These are phyloP conservation scores for Venturiaceae sp. DNA, from an alignment of 2,329 filamentous ascomycete genomes.

Conservation along the genomic window DNA sequence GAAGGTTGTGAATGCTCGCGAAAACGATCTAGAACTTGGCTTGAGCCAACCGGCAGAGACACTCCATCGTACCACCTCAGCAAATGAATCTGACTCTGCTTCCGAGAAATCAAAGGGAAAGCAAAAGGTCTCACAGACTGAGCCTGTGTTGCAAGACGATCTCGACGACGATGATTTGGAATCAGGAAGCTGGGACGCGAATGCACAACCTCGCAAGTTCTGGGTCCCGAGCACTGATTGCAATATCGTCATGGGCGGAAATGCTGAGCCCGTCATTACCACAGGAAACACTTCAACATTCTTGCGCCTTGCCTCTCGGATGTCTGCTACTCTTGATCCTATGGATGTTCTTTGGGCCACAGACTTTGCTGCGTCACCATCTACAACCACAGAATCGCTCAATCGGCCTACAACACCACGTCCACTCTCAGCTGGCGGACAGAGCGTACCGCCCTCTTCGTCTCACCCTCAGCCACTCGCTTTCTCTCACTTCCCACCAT, in stretches of 20 bases:
- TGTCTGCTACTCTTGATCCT: constrained; percentile 42
- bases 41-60: constrained; percentile 33
- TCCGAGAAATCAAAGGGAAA: constrained; percentile 31
- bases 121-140: constrained; percentile 20
- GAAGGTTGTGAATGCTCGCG: constrained; percentile 41
- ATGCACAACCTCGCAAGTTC: constrained; percentile 44
- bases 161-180: constrained; percentile 26
- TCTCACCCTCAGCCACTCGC: constrained; percentile 28
- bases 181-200: constrained; percentile 44
- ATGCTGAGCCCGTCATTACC: constrained; percentile 41
- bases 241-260: constrained; percentile 46
- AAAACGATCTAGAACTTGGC: constrained; percentile 43
- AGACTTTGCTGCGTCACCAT: constrained; percentile 41
- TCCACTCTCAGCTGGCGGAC: not conserved
- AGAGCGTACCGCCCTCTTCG: constrained; percentile 11
- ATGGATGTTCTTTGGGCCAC: constrained; percentile 47
- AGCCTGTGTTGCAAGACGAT: not conserved
- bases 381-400: constrained; percentile 9
- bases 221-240: constrained; percentile 47
- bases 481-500: constrained; percentile 47
- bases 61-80: constrained; percentile 17
- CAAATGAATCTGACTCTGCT: constrained; percentile 13
- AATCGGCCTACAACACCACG: constrained; percentile 1
- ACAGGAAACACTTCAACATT: constrained; percentile 29
- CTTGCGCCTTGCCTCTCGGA: constrained; percentile 34